A percentile compares a stretch with the other conserved stretches of the same genome.
Evolutionary conservation across 2,329 filamentous ascomycete species (phyloP).

Genomic region (Aspergillus brunneoviolaceus): DNA sequence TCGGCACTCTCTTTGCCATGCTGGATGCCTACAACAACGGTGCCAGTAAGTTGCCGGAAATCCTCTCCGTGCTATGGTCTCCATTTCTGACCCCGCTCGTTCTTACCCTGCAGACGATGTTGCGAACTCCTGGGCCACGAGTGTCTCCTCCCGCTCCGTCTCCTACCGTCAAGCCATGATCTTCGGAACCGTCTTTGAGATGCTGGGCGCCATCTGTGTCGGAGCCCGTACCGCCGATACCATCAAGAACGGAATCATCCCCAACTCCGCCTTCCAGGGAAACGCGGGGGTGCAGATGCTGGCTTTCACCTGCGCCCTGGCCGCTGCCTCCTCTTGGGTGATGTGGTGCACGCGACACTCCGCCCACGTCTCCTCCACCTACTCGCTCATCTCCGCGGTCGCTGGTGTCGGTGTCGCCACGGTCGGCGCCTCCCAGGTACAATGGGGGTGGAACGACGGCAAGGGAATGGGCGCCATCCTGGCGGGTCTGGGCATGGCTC

Average conservation of each 20-base stretch:
- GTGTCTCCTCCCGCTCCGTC: slow-evolving; percentile 71
- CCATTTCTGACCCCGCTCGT: neutral
- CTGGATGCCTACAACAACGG: slow-evolving; percentile 78
- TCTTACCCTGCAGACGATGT: slow-evolving; percentile 60
- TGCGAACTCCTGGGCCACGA: slow-evolving; percentile 79
- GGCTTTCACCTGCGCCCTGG: slow-evolving; percentile 45
- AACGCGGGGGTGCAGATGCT: slow-evolving; percentile 68
- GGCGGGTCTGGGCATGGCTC: slow-evolving; percentile 63
- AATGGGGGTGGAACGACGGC: slow-evolving; percentile 70
- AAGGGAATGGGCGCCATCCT: slow-evolving; percentile 71
- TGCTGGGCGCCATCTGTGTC: slow-evolving; percentile 65
- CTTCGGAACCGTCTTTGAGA: slow-evolving; percentile 65
- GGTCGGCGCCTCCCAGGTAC: slow-evolving; percentile 59
- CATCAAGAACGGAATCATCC: slow-evolving; percentile 77
- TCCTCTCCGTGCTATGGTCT: neutral
- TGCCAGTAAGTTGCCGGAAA: slow-evolving; percentile 59
- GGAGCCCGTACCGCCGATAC: slow-evolving; percentile 70
- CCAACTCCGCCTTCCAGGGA: slow-evolving; percentile 56
- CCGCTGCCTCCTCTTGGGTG: slow-evolving; percentile 59
- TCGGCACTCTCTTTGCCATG: slow-evolving; percentile 73
- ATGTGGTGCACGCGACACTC: slow-evolving; percentile 78
- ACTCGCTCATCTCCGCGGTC: slow-evolving; percentile 68
- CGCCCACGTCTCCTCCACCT: slow-evolving; percentile 71
- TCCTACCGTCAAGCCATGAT: slow-evolving; percentile 36
- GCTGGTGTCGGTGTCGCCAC: slow-evolving; percentile 69